Evolutionary conservation across 768 basidiomycete genomes (phyloP), one percentile per base, ranked within the genome.

Genomic region (Cystofilobasidium ferigula): DNA sequence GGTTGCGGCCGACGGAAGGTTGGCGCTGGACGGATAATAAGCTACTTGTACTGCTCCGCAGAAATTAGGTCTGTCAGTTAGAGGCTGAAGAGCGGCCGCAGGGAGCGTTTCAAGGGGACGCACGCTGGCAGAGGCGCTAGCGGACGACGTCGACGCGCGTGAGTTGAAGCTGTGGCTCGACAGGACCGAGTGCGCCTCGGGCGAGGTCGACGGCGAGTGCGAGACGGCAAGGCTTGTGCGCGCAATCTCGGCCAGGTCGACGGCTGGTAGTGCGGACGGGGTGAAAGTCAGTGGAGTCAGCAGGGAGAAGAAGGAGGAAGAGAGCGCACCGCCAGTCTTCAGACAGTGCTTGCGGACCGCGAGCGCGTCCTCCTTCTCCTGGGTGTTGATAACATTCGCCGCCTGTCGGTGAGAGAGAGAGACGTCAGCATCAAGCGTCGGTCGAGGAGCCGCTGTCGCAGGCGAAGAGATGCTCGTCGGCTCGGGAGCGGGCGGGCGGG

Each of bases 191-290:
- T 16, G 14, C 14, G 30, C 32, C 43, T 61, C 60, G 45, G 60
- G 60, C 13, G 60, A 61, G 36, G 58, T 38, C 14, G 60, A 61
- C 28, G 60, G 60, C 24, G 60, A 61, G 34, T 43, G 42, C 0
- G 60, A 30, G 45, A 48, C 60, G n/a, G 42, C 60, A 22, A 34
- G n/a, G 60, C 42, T 45, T 28, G 60, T 20, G 28, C 60, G 60
- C 32, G 60, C 60, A 32, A 61, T 61, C 20, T 28, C 28, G 60
- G 60, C 60, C 30, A 61, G 60, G 24, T 43, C 45, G 60, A 61
- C 45, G 42, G 60, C 34, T 32, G n/a, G 24, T 7, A 32, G n/a
- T 6, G n/a, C 13, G n/a, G 26, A 35, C 2, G 34, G 6, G 26
- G 9, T 2, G 4, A 42, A 45, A 60, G 42, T 24, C 12, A 24